These are phyloP conservation scores for Trametes coccinea DNA, from an alignment of 768 basidiomycete species.

Conservation along the genomic window DNA sequence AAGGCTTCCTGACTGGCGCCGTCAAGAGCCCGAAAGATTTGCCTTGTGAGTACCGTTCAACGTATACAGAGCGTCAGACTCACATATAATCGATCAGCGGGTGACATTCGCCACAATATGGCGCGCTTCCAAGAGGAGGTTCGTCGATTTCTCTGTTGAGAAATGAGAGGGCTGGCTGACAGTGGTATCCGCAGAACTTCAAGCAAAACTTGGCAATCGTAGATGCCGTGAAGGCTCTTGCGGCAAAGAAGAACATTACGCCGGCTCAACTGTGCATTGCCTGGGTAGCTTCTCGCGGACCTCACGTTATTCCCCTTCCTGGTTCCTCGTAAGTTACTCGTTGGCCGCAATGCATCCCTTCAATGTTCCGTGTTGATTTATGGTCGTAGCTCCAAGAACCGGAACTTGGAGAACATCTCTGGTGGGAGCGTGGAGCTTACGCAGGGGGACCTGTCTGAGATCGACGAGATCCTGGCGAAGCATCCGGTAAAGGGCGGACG, in stretches of 20 bases:
- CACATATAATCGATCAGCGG: background rate
- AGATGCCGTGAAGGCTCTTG: conserved; percentile 41
- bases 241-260: conserved; percentile 42
- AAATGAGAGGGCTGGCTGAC: background rate
- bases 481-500: conserved; percentile 42
- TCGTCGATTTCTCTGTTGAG: conserved; percentile 15
- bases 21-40: conserved; percentile 42
- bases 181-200: conserved; percentile 32
- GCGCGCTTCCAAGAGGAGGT: too few relatives aligned
- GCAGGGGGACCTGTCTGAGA: conserved; percentile 38
- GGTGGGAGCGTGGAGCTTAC: conserved; percentile 40
- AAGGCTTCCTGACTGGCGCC: conserved; percentile 53
- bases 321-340: conserved; percentile 40
- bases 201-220: conserved; percentile 45
- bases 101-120: conserved; percentile 16
- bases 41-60: conserved; percentile 25
- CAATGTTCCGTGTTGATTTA: background rate
- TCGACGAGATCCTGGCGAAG: conserved; percentile 39
- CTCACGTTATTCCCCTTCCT: conserved; percentile 44
- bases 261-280: conserved; percentile 42
- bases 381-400: conserved; percentile 30
- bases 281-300: conserved; percentile 26
- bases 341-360: background rate
- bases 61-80: too few relatives aligned
- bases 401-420: conserved; percentile 44